phyloP scores from a whole-genome alignment of 1,284 basidiomycete genomes.

The Agroathelia rolfsii region DNA sequence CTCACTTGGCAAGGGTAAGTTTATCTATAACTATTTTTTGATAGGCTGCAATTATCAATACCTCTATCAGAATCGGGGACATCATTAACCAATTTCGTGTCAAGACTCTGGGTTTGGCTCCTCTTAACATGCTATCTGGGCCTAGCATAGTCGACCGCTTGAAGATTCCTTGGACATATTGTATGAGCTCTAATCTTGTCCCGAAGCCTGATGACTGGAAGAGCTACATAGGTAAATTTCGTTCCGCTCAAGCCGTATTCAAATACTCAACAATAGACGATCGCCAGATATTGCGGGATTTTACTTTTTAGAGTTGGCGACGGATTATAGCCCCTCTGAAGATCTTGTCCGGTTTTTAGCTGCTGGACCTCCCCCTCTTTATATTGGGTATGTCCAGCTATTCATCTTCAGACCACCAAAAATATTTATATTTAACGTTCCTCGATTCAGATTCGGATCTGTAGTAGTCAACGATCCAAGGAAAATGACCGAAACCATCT shows the following conservation, averaged over 20 bases:
- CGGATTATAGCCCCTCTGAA: slow-evolving; percentile 34
- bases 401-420: slow-evolving; percentile 1
- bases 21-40: slow-evolving; percentile 6
- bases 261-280: slow-evolving; percentile 3
- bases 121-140: slow-evolving; percentile 37
- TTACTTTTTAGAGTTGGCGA: slow-evolving; percentile 47
- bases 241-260: not conserved
- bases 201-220: slow-evolving; percentile 58
- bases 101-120: slow-evolving; percentile 37
- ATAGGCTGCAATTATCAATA: slow-evolving; percentile 1
- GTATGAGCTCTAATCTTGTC: slow-evolving; percentile 54
- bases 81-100: slow-evolving; percentile 52
- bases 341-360: slow-evolving; percentile 39
- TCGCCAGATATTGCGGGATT: slow-evolving; percentile 54
- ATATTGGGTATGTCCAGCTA: slow-evolving; percentile 37
- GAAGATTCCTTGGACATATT: slow-evolving; percentile 63
- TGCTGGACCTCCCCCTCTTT: slow-evolving; percentile 45
- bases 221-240: slow-evolving; percentile 41
- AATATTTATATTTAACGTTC: slow-evolving; percentile 2
- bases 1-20: slow-evolving; percentile 49
- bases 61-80: slow-evolving; percentile 37
- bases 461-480: slow-evolving; percentile 52
- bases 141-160: slow-evolving; percentile 46
- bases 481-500: slow-evolving; percentile 47
- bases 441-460: slow-evolving; percentile 43